Base-by-base conservation (phyloP, 371 early-diverging fungal species). In the Mucor circinelloides region DNA sequence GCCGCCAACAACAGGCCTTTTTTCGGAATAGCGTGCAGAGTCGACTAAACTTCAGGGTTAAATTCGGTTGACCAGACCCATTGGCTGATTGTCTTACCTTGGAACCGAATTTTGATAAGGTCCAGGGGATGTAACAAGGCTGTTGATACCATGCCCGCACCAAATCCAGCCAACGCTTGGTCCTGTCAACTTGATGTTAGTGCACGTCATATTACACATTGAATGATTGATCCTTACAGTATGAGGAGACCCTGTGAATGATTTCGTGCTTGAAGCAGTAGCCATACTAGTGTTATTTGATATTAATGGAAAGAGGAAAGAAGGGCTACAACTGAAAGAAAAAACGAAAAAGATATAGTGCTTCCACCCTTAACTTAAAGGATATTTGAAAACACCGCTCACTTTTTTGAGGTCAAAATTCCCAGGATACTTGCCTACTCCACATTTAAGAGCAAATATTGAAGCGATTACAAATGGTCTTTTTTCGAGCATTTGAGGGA, bases 141-240 rank as follows among this genome's bases (percentile, higher is more conserved):
- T 0, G 98, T 97, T 1, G 96, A 93, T 6, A 89, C 87, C 6
- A 92, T 79, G 8, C 96, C 97, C 1, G 95, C 97, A 28, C 87
- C 85, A 58, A 96, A 88, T 8, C 98, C 98, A 4, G 97, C 93
- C 63, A 94, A 63, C 25, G 94, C 95, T 77, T 97, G 93, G 78
- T 97, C 97, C 89, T 89, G 68, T 46, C 58, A 71, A 52, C 3
- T 10, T 23, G 23, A 25, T 21, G 44, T 44, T 3, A 44, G 19
- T 19, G n/a, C 44, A 7, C 3, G 44, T 44, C 19, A n/a, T 44
- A 19, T 7, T n/a, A 19, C 3, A n/a, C 8, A 17, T n/a, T 44
- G 8, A 44, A n/a, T 19, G 5, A n/a, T 7, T 7, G 17, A 48
- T 6, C 1, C 38, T 46, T 66, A 70, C 71, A 25, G 71, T 70